Conservation (phyloP, 1,284 basidiomycete species). For the Cystobasidium sp. region DNA sequence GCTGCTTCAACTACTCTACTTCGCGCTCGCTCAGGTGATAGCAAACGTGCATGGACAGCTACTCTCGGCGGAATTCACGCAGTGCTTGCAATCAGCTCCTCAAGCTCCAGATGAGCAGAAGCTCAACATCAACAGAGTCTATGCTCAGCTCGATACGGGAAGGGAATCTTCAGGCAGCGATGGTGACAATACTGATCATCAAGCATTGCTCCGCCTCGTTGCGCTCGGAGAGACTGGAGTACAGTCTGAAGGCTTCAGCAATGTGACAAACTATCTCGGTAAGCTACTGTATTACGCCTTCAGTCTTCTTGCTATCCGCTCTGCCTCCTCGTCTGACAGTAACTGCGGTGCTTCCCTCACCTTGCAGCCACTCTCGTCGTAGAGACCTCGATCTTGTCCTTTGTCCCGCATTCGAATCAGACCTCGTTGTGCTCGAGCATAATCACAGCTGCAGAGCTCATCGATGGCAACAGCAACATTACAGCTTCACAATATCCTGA, state of each 20-base stretch:
- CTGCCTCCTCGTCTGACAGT: too few relatives aligned
- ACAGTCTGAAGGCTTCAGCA: slow-evolving; percentile 48
- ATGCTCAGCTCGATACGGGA: slow-evolving; percentile 50
- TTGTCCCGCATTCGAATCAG: slow-evolving; percentile 70
- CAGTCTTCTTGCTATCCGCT: not conserved
- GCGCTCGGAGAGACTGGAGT: slow-evolving; percentile 45
- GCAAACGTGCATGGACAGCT: slow-evolving; percentile 17
- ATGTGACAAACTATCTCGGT: slow-evolving; percentile 48
- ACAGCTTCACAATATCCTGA: slow-evolving; percentile 40
- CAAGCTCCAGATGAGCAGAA: slow-evolving; percentile 45
- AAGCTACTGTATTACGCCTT: not conserved
- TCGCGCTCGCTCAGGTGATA: not conserved
- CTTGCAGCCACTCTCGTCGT: slow-evolving; percentile 48
- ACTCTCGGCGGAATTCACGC: slow-evolving; percentile 28
- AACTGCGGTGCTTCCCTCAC: not conserved
- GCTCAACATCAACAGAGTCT: slow-evolving; percentile 46
- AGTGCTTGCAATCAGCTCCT: slow-evolving; percentile 42
- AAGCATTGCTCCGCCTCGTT: slow-evolving; percentile 48
- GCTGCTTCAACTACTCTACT: not conserved
- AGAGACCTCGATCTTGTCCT: slow-evolving; percentile 72
- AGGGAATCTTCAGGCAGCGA: slow-evolving; percentile 30
- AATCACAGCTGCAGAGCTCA: slow-evolving; percentile 63
- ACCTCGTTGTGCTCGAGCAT: slow-evolving; percentile 75
- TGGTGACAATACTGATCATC: slow-evolving; percentile 20
- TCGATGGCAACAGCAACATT: slow-evolving; percentile 46